These are phyloP conservation scores for Sicyos baderoa DNA, from an alignment of 306 rosid species.

Conservation along the genomic window DNA sequence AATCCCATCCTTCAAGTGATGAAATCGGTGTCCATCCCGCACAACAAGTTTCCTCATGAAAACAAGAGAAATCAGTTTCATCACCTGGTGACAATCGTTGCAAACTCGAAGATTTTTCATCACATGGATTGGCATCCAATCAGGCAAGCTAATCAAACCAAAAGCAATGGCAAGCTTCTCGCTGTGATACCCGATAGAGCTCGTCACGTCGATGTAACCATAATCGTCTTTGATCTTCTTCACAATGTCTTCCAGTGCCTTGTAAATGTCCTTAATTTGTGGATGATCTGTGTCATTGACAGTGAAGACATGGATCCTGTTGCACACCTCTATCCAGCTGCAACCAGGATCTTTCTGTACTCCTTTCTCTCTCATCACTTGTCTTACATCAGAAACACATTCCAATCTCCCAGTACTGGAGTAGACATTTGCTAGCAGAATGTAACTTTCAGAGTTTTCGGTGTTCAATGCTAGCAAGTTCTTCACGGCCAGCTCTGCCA, in stretches of 20 bases:
- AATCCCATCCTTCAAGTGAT: constrained; percentile 45
- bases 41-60: constrained; percentile 47
- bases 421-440: constrained; percentile 46
- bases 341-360: constrained; percentile 46
- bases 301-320: constrained; percentile 50
- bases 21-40: constrained; percentile 47
- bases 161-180: constrained; percentile 51
- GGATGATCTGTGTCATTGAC: constrained; percentile 51
- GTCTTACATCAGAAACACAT: constrained; percentile 42
- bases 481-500: constrained; percentile 40
- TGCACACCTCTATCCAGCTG: constrained; percentile 56
- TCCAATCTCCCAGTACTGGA: constrained; percentile 37
- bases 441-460: constrained; percentile 44
- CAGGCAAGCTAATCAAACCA: constrained; percentile 46
- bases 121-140: constrained; percentile 51
- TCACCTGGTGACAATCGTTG: constrained; percentile 46
- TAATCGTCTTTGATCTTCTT: constrained; percentile 40
- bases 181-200: constrained; percentile 36
- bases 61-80: constrained; percentile 43
- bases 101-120: constrained; percentile 54
- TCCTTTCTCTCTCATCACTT: constrained; percentile 40
- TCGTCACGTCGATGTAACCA: constrained; percentile 25
- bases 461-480: constrained; percentile 37
- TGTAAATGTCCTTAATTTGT: constrained; percentile 37
- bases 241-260: constrained; percentile 38